A percentile compares a stretch with the other conserved stretches of the same genome.
phyloP scores from a whole-genome alignment of 2,329 filamentous ascomycete genomes.

The Chaetothyriales sp. region DNA sequence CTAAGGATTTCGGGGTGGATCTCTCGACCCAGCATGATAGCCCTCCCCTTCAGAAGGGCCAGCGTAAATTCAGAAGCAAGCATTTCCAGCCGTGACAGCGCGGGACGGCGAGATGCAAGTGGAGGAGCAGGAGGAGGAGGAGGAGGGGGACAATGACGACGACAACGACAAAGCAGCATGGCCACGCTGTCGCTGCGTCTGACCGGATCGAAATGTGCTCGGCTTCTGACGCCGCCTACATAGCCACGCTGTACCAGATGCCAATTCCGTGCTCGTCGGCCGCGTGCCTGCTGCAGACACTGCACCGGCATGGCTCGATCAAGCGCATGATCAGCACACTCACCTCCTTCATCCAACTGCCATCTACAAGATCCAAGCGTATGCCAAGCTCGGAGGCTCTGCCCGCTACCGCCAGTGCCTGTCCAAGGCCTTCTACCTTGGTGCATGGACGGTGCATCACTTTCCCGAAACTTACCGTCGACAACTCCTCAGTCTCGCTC shows the following conservation, averaged over 20 bases:
- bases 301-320: conserved; percentile 9
- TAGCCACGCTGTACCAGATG: too few relatives aligned
- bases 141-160: conserved; percentile 1
- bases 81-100: conserved; percentile 4
- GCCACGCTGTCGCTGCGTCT: conserved; percentile 7
- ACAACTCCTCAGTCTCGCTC: conserved; percentile 10
- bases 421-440: conserved; percentile 8
- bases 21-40: background rate
- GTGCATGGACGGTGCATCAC: conserved; percentile 13
- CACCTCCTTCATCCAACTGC: conserved; percentile 11
- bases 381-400: conserved; percentile 9
- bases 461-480: conserved; percentile 13
- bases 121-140: too few relatives aligned
- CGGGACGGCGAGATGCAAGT: background rate
- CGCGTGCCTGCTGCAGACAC: conserved; percentile 10
- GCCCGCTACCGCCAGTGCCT: conserved; percentile 10
- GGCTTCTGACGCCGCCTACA: too few relatives aligned
- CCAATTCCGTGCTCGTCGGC: too few relatives aligned
- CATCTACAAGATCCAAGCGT: conserved; percentile 12
- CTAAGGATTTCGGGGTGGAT: too few relatives aligned
- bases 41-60: conserved; percentile 3
- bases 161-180: conserved; percentile 1
- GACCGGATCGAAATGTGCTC: conserved; percentile 1
- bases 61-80: conserved; percentile 6
- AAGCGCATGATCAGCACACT: conserved; percentile 10